Evolutionary conservation across 345 rosid species (phyloP).

Genomic region (Euphorbia pulcherrima): DNA sequence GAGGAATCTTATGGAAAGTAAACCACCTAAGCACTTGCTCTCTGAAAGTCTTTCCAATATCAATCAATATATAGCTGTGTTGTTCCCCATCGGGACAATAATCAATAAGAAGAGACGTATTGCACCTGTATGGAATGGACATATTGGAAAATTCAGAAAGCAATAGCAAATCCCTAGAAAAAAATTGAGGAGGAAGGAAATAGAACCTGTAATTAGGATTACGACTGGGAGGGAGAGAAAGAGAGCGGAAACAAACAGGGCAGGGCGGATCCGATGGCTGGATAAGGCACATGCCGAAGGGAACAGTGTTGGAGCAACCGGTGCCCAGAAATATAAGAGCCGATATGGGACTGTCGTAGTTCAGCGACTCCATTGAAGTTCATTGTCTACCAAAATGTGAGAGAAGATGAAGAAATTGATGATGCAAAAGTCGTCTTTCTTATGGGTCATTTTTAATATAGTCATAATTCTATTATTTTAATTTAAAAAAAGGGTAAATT

Average conservation of each 20-base stretch:
- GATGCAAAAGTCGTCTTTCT: neutral
- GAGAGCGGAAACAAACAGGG: conserved; percentile 61
- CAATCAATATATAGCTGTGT: conserved; percentile 72
- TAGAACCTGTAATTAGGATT: conserved; percentile 85
- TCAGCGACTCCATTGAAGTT: neutral
- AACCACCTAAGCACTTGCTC: conserved; percentile 98
- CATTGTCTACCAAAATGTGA: neutral
- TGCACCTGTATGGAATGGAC: conserved; percentile 75
- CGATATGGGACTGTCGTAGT: conserved; percentile 23
- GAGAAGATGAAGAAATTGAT: neutral
- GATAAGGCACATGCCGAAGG: conserved; percentile 80
- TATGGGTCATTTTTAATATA: neutral
- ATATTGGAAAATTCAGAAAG: neutral
- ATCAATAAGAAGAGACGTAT: conserved; percentile 88
- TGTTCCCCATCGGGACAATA: conserved; percentile 43
- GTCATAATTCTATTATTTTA: too few species aligned
- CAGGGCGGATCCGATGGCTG: conserved; percentile 78
- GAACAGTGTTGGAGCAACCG: conserved; percentile 93
- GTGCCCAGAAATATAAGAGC: conserved; percentile 90
- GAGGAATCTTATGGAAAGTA: conserved; percentile 80
- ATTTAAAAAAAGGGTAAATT: too few species aligned
- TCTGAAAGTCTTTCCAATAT: conserved; percentile 92
- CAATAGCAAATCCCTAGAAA: neutral
- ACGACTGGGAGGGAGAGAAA: conserved; percentile 58
- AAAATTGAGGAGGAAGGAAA: too few species aligned